Percentiles rank a stretch among this genome's conserved stretches.
Conservation (phyloP, 345 rosid genomes). For the Rubroshorea leprosula region DNA sequence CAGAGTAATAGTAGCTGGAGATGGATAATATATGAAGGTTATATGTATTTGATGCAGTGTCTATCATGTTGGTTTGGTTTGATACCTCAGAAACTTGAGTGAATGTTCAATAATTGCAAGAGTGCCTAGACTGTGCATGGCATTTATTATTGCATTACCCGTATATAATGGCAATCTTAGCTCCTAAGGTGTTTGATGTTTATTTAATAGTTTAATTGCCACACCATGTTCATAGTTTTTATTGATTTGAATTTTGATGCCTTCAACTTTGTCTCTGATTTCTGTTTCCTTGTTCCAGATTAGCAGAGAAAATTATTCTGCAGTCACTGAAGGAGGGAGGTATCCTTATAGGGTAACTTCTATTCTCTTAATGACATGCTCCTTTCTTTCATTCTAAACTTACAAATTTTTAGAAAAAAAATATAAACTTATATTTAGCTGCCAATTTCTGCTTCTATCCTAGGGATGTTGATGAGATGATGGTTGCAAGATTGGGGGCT, state of each 20-base stretch:
- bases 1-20: too few relatives aligned
- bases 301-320: slow-evolving; percentile 71
- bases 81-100: too few relatives aligned
- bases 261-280: not conserved
- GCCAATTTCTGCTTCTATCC: slow-evolving; percentile 24
- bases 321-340: slow-evolving; percentile 59
- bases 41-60: too few relatives aligned
- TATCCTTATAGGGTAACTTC: slow-evolving; percentile 59
- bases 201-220: too few relatives aligned
- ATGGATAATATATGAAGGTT: too few relatives aligned
- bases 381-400: slow-evolving; percentile 11
- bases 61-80: too few relatives aligned
- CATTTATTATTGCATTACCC: too few relatives aligned
- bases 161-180: too few relatives aligned
- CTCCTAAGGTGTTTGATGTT: too few relatives aligned
- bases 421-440: not conserved
- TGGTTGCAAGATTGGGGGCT: slow-evolving; percentile 73
- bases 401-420: slow-evolving; percentile 7
- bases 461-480: slow-evolving; percentile 76
- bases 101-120: too few relatives aligned
- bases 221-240: not conserved
- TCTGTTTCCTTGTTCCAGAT: slow-evolving; percentile 32
- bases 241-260: not conserved
- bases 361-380: not conserved
- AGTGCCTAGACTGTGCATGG: too few relatives aligned